These are phyloP conservation scores for Ganoderma sinense DNA, from an alignment of 1,284 basidiomycete genomes.

Conservation along the genomic window DNA sequence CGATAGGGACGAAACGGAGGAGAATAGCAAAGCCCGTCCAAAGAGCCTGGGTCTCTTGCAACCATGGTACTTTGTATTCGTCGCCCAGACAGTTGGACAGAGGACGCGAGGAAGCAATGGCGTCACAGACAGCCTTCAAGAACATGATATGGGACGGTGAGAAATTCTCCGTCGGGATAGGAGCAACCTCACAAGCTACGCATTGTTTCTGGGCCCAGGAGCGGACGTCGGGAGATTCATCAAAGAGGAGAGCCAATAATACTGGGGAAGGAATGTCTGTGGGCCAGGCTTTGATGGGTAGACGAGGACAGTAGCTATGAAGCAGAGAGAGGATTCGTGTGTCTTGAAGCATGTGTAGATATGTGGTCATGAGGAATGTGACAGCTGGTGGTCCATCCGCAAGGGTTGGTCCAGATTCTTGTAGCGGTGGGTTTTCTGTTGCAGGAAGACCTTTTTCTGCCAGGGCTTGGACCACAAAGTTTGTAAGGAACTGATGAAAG, in stretches of 20 bases:
- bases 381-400: constrained; percentile 54
- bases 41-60: constrained; percentile 47
- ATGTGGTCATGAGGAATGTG: constrained; percentile 74
- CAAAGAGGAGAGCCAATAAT: constrained; percentile 65
- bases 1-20: constrained; percentile 61
- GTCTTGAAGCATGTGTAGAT: constrained; percentile 66
- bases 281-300: constrained; percentile 59
- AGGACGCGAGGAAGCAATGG: constrained; percentile 28
- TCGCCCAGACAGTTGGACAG: constrained; percentile 18
- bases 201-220: constrained; percentile 65
- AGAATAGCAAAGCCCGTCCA: constrained; percentile 62
- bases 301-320: constrained; percentile 47
- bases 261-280: constrained; percentile 62
- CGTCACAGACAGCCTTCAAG: constrained; percentile 47
- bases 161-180: constrained; percentile 58
- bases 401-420: constrained; percentile 39
- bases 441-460: constrained; percentile 43
- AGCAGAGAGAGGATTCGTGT: constrained; percentile 55
- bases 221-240: constrained; percentile 55
- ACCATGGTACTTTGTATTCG: constrained; percentile 18
- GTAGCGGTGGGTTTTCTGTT: constrained; percentile 20
- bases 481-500: constrained; percentile 76
- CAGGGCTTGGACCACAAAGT: constrained; percentile 55
- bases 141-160: constrained; percentile 51
- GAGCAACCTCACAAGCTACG: constrained; percentile 46